phyloP scores from a whole-genome alignment of 805 yeast species.

The Lipomyces spencermartinsiae region DNA sequence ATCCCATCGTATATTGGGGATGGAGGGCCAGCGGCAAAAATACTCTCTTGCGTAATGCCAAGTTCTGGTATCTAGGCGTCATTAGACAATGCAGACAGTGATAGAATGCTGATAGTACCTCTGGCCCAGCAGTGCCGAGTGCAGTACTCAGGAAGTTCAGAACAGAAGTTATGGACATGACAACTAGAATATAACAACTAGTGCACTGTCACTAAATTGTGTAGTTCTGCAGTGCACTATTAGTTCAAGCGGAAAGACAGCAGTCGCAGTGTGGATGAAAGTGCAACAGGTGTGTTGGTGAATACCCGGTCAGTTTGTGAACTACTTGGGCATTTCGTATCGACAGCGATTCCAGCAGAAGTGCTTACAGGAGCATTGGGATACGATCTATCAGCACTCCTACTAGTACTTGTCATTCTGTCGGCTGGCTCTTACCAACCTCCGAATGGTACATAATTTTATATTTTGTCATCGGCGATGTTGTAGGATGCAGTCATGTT shows the following conservation, averaged over 20 bases:
- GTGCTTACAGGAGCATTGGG: not conserved
- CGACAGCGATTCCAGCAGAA: not conserved
- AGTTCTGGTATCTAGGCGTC: not conserved
- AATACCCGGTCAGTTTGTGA: not conserved
- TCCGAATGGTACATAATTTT: not conserved
- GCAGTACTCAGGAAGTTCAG: not conserved
- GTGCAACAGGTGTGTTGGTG: not conserved
- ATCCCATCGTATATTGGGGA: slow-evolving; percentile 7
- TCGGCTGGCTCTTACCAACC: not conserved
- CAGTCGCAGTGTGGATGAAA: not conserved
- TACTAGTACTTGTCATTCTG: not conserved
- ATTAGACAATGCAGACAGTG: not conserved
- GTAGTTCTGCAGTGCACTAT: not conserved
- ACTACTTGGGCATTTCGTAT: not conserved
- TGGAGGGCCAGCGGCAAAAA: not conserved
- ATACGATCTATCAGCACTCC: not conserved
- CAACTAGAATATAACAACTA: too few species aligned
- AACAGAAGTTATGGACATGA: not conserved
- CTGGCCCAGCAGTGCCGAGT: not conserved
- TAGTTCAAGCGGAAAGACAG: not conserved
- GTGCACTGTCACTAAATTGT: not conserved
- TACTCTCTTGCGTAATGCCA: not conserved
- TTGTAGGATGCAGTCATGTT: not conserved
- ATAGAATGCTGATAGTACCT: not conserved
- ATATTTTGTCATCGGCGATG: not conserved